phyloP scores from a whole-genome alignment of 768 basidiomycete genomes.

The Crucibulum laeve region DNA sequence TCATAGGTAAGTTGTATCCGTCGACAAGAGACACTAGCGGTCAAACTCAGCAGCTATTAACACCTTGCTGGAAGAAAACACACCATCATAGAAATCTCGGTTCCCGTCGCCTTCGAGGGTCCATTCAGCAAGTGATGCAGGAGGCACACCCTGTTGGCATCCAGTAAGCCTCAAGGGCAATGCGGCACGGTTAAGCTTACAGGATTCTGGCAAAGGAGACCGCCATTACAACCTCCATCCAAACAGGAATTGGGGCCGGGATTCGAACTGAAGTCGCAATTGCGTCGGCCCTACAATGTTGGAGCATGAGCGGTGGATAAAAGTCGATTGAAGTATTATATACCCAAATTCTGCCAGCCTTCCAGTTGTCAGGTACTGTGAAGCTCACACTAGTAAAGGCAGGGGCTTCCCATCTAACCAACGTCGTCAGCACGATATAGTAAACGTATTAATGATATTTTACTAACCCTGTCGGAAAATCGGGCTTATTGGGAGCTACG shows the following conservation, averaged over 20 bases:
- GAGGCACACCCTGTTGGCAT: constrained; percentile 38
- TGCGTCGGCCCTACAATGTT: constrained; percentile 43
- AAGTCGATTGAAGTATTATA: background rate
- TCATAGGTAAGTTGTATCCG: constrained; percentile 50
- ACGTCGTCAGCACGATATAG: background rate
- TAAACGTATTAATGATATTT: background rate
- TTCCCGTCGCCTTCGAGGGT: constrained; percentile 34
- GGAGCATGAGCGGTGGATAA: background rate
- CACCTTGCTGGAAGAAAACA: constrained; percentile 1
- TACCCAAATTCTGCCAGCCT: constrained; percentile 44
- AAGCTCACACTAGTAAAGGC: constrained; percentile 28
- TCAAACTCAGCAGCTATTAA: background rate
- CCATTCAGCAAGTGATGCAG: constrained; percentile 56
- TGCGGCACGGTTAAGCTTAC: background rate
- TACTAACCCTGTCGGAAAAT: constrained; percentile 30
- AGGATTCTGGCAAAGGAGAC: constrained; percentile 36
- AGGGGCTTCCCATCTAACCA: constrained; percentile 23
- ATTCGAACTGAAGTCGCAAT: constrained; percentile 53
- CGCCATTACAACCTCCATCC: constrained; percentile 63
- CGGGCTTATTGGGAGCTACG: constrained; percentile 37
- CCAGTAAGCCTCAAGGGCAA: background rate
- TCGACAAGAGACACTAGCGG: constrained; percentile 50
- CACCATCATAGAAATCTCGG: constrained; percentile 50
- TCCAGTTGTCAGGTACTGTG: constrained; percentile 51
- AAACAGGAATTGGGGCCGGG: constrained; percentile 52